Conservation (phyloP, 352 stramenopile species). For the Pseudoperonospora humuli region DNA sequence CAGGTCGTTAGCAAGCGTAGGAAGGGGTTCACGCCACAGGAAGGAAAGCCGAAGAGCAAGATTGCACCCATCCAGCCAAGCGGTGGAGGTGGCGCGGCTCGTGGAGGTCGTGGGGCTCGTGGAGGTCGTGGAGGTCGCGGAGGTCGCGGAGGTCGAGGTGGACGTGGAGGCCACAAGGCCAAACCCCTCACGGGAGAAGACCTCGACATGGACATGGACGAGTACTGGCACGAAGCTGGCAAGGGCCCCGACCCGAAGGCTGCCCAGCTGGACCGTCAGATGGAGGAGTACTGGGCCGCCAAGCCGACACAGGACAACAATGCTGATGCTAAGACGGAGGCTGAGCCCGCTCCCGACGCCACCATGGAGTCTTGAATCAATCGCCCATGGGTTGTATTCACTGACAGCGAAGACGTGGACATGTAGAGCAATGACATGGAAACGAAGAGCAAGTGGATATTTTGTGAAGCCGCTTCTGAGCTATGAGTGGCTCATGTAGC, state of each 20-base stretch:
- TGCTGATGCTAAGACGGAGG: constrained; percentile 9
- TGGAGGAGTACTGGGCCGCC: constrained; percentile 86
- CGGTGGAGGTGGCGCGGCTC: constrained; percentile 13
- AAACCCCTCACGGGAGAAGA: constrained; percentile 61
- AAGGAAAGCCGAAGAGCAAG: constrained; percentile 27
- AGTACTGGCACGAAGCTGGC: constrained; percentile 83
- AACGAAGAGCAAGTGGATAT: constrained; percentile 14
- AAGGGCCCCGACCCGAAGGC: constrained; percentile 85
- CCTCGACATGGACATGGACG: constrained; percentile 83
- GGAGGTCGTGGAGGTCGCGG: constrained; percentile 14
- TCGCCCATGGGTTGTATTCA: constrained; percentile 16
- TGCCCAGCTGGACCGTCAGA: constrained; percentile 70
- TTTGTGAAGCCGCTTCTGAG: constrained; percentile 19
- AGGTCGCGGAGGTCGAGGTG: constrained; percentile 24
- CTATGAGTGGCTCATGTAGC: constrained; percentile 17
- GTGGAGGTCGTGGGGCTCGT: constrained; percentile 10
- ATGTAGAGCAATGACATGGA: constrained; percentile 24
- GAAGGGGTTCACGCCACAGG: constrained; percentile 42
- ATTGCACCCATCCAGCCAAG: constrained; percentile 24
- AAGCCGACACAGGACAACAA: constrained; percentile 49
- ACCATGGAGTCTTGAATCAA: constrained; percentile 29
- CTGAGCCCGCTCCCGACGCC: constrained; percentile 16
- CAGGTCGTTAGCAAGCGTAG: constrained; percentile 64
- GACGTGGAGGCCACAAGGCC: constrained; percentile 27
- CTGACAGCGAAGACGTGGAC: constrained; percentile 7